Base-by-base conservation (phyloP, 2,329 filamentous ascomycete species). In the Colletotrichum aenigma region DNA sequence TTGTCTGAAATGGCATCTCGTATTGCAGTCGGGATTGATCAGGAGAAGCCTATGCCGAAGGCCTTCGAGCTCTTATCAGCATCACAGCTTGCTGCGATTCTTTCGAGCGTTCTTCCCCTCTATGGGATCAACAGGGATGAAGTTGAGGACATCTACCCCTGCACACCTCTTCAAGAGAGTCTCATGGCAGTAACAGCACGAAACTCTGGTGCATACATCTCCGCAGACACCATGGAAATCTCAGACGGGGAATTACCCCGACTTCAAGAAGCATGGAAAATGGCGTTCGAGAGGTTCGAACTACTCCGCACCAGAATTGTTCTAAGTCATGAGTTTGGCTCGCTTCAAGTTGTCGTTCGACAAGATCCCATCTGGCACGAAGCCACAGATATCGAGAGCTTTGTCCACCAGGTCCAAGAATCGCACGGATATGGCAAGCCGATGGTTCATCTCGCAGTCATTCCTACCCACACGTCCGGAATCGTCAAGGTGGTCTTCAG, bases 241-340 rank as follows among this genome's bases (percentile, higher is more conserved):
- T 56, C 78, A 1, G 48, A 79, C 15, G 56, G 80, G 5, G 75
- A 82, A 4, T 30, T 81, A 24, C 65, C 38, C 6, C 74, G 56
- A 7, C 83, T 84, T 77, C 79, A 80, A 68, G 64, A 74, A 2
- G 81, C 83, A 16, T 84, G 82, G 83, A 70, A 76, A 8, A 12
- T 8, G 10, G 72, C 73, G 28, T 55, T 78, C 3, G 12, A 34
- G 6, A 60, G 34, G 9, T 76, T 71, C 26, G 64, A 62, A 24
- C 60, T 70, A 10, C 56, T 77, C 3, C 73, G 76, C 16, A 77
- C 76, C 1, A 36, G 76, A 9, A 74, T 77, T 9, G 34, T 75
- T 16, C 71, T 71, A 4, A 60, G 75, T 12, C 62, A 78, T 26
- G 77, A 70, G 15, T 36, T 52, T 12, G 66, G 70, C 10, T 66